Evolutionary conservation across 2,329 filamentous ascomycete genomes (phyloP), one percentile per base, ranked within the genome.

Genomic region (Sporothrix mexicana): DNA sequence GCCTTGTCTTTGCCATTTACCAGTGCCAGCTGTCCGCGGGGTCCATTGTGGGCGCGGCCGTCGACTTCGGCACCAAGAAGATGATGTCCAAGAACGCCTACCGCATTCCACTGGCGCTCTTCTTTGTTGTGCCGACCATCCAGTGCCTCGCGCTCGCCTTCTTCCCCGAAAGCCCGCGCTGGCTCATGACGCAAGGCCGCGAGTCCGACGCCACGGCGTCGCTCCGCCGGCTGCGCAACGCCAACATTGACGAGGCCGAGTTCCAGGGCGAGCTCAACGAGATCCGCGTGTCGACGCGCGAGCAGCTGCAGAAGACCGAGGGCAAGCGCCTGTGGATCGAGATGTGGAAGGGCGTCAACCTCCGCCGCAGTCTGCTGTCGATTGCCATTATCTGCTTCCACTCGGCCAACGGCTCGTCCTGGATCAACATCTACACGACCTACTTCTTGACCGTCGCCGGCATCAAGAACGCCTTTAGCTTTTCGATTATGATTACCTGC

Each of bases 151-250:
- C 78, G 2, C 75, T 82, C 23, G 77, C 78, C 59, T 80, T 80
- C 74, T 79, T 83, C 36, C 82, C 81, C 0, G 81, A 83, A 71
- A 81, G 79, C 43, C 82, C 81, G 0, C 78, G 81, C 13, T 83
- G 81, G 81, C 79, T 83, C 15, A 80, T 80, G 74, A 79, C 80
- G 8, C 79, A 81, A 59, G 80, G 79, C n/a, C 78, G 76, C 1
- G 77, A 80, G 20, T 77, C 78, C 1, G 79, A 79, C 8, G 80
- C 81, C 2, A 73, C 78, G 61, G 72, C 71, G 3, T 74, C 79
- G 6, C 74, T 80, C 51, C 77, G 78, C 4, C 71, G 68, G 36
- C 78, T 80, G 9, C 79, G 80, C 25, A 79, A 79, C 69, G 72
- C 71, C 17, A 73, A 74, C 30, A 80, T 80, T 51, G 70, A 79